Percentiles rank a stretch among this genome's conserved stretches.
Conservation (phyloP, 352 stramenopile genomes). For the Phytophthora pini region DNA sequence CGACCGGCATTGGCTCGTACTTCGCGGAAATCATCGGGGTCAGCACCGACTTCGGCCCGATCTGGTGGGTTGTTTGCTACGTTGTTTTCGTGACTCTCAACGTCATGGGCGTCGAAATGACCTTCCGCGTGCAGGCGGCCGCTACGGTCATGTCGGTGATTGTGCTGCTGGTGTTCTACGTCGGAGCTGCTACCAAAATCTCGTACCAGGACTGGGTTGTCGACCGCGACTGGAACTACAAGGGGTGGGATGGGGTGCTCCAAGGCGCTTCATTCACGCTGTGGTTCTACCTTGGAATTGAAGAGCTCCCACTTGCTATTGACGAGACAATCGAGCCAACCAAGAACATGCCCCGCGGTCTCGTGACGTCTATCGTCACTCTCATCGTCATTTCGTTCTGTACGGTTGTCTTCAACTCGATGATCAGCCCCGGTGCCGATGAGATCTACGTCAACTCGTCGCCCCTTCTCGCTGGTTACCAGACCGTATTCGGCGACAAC, state of each 20-base stretch:
- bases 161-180: constrained; percentile 63
- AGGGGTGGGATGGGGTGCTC: constrained; percentile 51
- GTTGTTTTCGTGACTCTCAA: constrained; percentile 65
- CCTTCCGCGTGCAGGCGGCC: constrained; percentile 65
- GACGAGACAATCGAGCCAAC: constrained; percentile 68
- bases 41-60: constrained; percentile 37
- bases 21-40: constrained; percentile 57
- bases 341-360: constrained; percentile 65
- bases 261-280: constrained; percentile 65
- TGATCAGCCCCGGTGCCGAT: constrained; percentile 56
- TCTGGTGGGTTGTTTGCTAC: constrained; percentile 69
- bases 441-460: constrained; percentile 52
- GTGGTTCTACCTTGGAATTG: constrained; percentile 75
- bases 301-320: constrained; percentile 66
- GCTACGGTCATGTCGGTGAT: constrained; percentile 60
- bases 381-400: constrained; percentile 62
- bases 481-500: constrained; percentile 66
- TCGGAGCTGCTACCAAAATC: constrained; percentile 53
- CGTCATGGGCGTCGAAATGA: constrained; percentile 61
- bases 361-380: constrained; percentile 57
- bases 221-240: constrained; percentile 66
- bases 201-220: constrained; percentile 62
- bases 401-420: constrained; percentile 68
- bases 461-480: constrained; percentile 60
- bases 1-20: constrained; percentile 67